phyloP scores from a whole-genome alignment of 768 basidiomycete genomes.

The Auriscalpium orientale region DNA sequence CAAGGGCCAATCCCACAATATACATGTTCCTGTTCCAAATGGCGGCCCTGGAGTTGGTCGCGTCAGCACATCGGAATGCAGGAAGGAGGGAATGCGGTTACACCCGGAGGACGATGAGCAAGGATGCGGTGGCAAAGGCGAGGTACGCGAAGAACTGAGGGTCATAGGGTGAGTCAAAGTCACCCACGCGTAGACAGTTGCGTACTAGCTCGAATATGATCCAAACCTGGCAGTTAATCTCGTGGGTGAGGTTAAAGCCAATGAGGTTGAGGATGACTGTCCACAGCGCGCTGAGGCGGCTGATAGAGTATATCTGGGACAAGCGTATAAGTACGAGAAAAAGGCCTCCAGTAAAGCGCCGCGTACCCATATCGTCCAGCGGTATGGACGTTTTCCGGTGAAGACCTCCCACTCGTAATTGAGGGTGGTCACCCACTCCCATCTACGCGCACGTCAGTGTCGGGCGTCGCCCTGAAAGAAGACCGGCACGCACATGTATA shows the following conservation, averaged over 20 bases:
- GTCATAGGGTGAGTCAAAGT: no score
- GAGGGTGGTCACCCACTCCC: slow-evolving; percentile 4
- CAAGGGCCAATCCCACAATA: no score
- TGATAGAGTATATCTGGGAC: slow-evolving; percentile 8
- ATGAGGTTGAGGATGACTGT: background rate
- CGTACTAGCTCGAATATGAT: background rate
- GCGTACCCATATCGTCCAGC: slow-evolving; percentile 5
- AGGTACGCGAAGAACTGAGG: background rate
- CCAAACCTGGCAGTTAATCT: slow-evolving; percentile 7
- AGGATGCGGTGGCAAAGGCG: background rate
- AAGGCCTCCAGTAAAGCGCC: background rate
- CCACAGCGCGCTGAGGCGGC: background rate
- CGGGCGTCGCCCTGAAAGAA: no score
- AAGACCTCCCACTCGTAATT: slow-evolving; percentile 1
- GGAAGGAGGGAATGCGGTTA: background rate
- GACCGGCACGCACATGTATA: slow-evolving; percentile 1
- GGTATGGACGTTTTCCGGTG: background rate
- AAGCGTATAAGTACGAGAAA: background rate
- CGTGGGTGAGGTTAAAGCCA: background rate
- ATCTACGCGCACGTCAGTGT: background rate
- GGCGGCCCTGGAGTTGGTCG: no score
- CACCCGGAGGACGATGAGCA: slow-evolving; percentile 6
- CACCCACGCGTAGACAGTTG: background rate
- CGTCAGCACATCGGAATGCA: no score
- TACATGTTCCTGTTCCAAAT: no score